Percentiles rank a stretch among this genome's conserved stretches.
Evolutionary conservation across 495 filamentous ascomycete genomes (phyloP).

Genomic region (Chaetomium tenue): DNA sequence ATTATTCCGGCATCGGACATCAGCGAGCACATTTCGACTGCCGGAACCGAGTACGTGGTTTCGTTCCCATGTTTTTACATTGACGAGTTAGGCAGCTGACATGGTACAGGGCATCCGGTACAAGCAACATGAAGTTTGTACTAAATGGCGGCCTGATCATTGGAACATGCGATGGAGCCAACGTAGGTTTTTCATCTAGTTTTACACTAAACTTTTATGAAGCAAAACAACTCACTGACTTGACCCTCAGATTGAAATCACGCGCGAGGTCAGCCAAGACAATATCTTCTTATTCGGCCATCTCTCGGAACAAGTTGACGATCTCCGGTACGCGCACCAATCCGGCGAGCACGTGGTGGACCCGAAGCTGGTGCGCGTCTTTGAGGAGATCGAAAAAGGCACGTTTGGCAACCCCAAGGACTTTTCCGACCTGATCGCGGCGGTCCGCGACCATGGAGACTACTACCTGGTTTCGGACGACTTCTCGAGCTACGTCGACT

Average conservation of each 20-base stretch:
- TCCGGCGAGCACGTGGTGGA: conserved; percentile 80
- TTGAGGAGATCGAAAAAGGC: conserved; percentile 71
- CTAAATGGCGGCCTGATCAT: conserved; percentile 96
- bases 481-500: conserved; percentile 89
- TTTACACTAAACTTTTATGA: background rate
- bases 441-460: conserved; percentile 88
- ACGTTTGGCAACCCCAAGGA: conserved; percentile 72
- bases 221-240: conserved; percentile 16
- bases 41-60: conserved; percentile 72
- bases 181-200: conserved; percentile 57
- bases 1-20: conserved; percentile 93
- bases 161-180: conserved; percentile 95
- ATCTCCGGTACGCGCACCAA: conserved; percentile 85
- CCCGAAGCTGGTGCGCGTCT: conserved; percentile 71
- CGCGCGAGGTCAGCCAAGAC: conserved; percentile 88
- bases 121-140: conserved; percentile 97
- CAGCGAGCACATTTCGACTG: conserved; percentile 98
- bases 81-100: conserved; percentile 31
- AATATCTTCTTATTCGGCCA: conserved; percentile 99
- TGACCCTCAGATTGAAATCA: conserved; percentile 79
- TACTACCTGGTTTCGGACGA: conserved; percentile 98
- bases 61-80: conserved; percentile 31
- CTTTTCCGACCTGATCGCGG: conserved; percentile 76
- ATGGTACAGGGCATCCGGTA: conserved; percentile 50
- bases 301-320: conserved; percentile 94